Base-by-base conservation (phyloP, 2,329 filamentous ascomycete species). In the Monosporascus sp. region DNA sequence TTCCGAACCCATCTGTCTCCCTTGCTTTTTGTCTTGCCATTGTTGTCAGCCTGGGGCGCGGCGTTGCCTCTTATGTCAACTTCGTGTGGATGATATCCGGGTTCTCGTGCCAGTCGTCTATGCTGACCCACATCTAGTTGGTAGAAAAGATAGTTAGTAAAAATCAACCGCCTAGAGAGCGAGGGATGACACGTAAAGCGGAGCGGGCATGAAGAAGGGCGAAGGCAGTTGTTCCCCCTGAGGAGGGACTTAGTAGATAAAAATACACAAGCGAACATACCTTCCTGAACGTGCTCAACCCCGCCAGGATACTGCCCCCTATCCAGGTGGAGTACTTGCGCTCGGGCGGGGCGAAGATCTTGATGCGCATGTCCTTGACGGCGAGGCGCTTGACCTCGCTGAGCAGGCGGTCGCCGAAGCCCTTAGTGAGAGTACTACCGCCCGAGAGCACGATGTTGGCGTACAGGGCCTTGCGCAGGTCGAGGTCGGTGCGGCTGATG, bases 21-120 rank as follows among this genome's bases (percentile, higher is more conserved):
- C 40, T 24, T 43, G 43, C 4, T 5, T 14, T 17, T 14, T 44
- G 14, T 9, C 5, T 14, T 17, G 20, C 5, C 5, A 7, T 26
- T 46, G n/a, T 19, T 7, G 22, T 46, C 43, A 24, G 14, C 1
- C 14, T 7, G 22, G 6, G 14, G 48, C 19, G 26, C 34, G 36
- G 48, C 19, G 27, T 20, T 27, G 38, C 36, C 22, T 66, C 24
- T 73, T 80, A 97, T 66, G 91, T 92, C 73, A 97, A 96, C 75
- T 96, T 97, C 68, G 91, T 94, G 75, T 97, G 93, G 69, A 99
- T 97, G 66, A 99, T 94, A 69, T 99, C 93, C 19, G 94, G 94
- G 70, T 99, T 96, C 81, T 99, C 94, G 71, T 99, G 94, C 94
- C 94, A 99, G 78, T 99, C 94, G 69, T 97, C 94, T 69, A 96